A percentile compares a stretch with the other conserved stretches of the same genome.
Conservation (phyloP, 2,329 filamentous ascomycete species). For the Venturia pyrina region DNA sequence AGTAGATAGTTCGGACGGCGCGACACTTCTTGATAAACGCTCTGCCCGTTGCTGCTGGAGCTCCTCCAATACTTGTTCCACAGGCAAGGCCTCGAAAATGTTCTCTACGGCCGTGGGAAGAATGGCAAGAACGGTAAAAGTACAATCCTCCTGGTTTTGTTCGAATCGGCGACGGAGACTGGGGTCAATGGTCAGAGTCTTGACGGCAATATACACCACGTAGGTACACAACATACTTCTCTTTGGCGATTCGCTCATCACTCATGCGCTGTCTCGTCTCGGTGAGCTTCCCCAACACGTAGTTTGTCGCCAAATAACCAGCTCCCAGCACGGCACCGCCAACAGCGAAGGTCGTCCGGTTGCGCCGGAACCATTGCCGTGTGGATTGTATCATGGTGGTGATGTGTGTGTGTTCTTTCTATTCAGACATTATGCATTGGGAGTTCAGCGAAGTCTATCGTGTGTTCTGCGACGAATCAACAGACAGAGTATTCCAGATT, state of each 20-base stretch:
- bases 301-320: conserved; percentile 86
- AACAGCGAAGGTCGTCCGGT: conserved; percentile 81
- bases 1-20: conserved; percentile 44
- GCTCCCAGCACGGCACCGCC: conserved; percentile 79
- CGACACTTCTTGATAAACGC: conserved; percentile 50
- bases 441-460: background rate
- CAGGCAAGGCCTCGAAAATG: conserved; percentile 77
- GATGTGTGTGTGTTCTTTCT: background rate
- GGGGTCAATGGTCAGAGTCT: background rate
- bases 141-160: conserved; percentile 98
- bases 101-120: conserved; percentile 86
- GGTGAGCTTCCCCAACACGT: conserved; percentile 81
- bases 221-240: conserved; percentile 60
- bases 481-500: background rate
- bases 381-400: conserved; percentile 55
- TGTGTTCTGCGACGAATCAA: background rate
- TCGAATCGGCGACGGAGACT: conserved; percentile 93
- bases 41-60: conserved; percentile 87
- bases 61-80: conserved; percentile 86
- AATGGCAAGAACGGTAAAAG: conserved; percentile 92
- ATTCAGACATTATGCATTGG: conserved; percentile 2
- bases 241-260: conserved; percentile 87
- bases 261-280: conserved; percentile 95
- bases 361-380: conserved; percentile 84
- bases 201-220: background rate